A percentile compares a stretch with the other conserved stretches of the same genome.
These are phyloP conservation scores for Lagenaria siceraria DNA, from an alignment of 306 rosid genomes.

Conservation along the genomic window DNA sequence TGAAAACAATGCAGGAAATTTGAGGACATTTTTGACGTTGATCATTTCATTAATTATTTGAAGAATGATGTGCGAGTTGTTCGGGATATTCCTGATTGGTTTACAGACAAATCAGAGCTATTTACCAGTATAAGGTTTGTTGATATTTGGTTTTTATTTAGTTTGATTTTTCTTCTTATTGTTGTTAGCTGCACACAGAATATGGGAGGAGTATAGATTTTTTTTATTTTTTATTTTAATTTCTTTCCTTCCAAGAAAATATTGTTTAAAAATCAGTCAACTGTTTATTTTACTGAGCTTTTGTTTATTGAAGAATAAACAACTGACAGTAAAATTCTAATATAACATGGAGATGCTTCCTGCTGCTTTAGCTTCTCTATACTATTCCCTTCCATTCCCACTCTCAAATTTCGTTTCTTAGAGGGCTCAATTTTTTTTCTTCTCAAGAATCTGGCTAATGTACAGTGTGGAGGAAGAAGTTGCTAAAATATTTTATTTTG, in stretches of 20 bases:
- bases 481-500: not conserved
- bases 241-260: not conserved
- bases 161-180: not conserved
- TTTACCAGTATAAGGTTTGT: slow-evolving; percentile 83
- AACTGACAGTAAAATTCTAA: not conserved
- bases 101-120: slow-evolving; percentile 91
- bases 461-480: not conserved
- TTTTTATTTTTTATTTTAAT: too few relatives aligned
- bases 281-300: not conserved
- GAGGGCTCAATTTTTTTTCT: not conserved
- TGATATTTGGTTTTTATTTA: slow-evolving; percentile 1
- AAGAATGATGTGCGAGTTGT: slow-evolving; percentile 86
- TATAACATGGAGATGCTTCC: not conserved
- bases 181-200: not conserved
- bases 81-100: slow-evolving; percentile 95
- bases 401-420: not conserved
- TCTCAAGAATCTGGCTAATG: not conserved
- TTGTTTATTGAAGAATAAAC: not conserved
- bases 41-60: slow-evolving; percentile 93
- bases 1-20: slow-evolving; percentile 65
- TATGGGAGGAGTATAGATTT: not conserved
- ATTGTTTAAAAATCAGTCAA: not conserved
- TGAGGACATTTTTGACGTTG: slow-evolving; percentile 94
- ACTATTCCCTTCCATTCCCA: not conserved
- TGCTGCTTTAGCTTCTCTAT: not conserved